Percentiles rank a stretch among this genome's conserved stretches.
Conservation (phyloP, 2,329 filamentous ascomycete species). For the Teratosphaeria pseudoeucalypti region DNA sequence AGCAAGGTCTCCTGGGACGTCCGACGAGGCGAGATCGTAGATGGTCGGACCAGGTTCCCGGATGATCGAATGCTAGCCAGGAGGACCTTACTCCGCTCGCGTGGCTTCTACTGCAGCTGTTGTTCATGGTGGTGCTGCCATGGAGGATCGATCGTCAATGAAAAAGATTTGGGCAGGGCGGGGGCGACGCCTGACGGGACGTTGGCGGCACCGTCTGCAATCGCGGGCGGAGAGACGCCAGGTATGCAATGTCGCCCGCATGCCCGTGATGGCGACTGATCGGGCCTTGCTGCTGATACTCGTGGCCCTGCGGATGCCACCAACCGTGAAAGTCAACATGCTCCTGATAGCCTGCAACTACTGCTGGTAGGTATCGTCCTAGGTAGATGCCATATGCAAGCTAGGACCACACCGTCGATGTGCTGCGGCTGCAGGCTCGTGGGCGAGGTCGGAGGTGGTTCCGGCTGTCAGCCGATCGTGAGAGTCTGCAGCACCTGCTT, state of each 20-base stretch:
- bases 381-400: background rate
- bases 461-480: constrained; percentile 21
- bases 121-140: too few species aligned
- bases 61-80: constrained; percentile 21
- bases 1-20: constrained; percentile 30
- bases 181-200: constrained; percentile 24
- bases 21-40: constrained; percentile 36
- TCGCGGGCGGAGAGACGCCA: background rate
- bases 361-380: background rate
- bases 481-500: constrained; percentile 16
- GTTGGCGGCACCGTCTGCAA: constrained; percentile 24
- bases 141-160: constrained; percentile 22
- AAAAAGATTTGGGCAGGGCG: constrained; percentile 29
- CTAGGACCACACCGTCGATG: background rate
- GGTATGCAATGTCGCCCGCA: background rate
- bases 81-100: constrained; percentile 35
- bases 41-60: constrained; percentile 24
- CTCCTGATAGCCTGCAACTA: background rate
- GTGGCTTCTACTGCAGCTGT: constrained; percentile 31
- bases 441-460: constrained; percentile 8
- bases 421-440: constrained; percentile 8
- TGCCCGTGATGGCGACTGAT: background rate
- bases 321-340: background rate
- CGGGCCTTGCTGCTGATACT: background rate
- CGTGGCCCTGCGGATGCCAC: background rate